Percentiles rank a stretch among this genome's conserved stretches.
Evolutionary conservation across 495 filamentous ascomycete species (phyloP).

Genomic region (Neurospora sp.): DNA sequence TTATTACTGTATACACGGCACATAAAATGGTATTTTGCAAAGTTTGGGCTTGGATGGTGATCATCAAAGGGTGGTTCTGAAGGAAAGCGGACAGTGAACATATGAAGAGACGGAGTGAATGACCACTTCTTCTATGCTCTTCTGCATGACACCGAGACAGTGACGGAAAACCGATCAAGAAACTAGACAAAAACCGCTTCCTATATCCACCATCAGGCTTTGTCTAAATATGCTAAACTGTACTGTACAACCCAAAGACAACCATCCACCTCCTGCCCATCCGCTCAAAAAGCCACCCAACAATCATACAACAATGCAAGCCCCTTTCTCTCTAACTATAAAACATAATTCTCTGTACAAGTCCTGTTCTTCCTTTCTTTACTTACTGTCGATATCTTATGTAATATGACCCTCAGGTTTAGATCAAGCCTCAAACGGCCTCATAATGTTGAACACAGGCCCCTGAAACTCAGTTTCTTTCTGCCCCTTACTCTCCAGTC

Average conservation of each 20-base stretch:
- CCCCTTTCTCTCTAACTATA: neutral
- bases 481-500: conserved; percentile 42
- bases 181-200: neutral
- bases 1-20: neutral
- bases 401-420: neutral
- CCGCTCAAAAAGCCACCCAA: neutral
- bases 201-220: neutral
- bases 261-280: neutral
- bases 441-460: conserved; percentile 31
- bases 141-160: neutral
- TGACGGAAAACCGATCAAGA: neutral
- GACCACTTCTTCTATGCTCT: neutral
- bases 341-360: neutral
- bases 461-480: conserved; percentile 27
- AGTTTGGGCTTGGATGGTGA: neutral
- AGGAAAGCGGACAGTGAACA: neutral
- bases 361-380: neutral
- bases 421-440: conserved; percentile 33
- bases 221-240: neutral
- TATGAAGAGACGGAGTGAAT: neutral
- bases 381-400: neutral
- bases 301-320: neutral
- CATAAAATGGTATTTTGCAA: neutral
- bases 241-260: neutral
- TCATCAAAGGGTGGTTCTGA: neutral